Conservation (phyloP, 257 asterid species). For the Solanum sejunctum region DNA sequence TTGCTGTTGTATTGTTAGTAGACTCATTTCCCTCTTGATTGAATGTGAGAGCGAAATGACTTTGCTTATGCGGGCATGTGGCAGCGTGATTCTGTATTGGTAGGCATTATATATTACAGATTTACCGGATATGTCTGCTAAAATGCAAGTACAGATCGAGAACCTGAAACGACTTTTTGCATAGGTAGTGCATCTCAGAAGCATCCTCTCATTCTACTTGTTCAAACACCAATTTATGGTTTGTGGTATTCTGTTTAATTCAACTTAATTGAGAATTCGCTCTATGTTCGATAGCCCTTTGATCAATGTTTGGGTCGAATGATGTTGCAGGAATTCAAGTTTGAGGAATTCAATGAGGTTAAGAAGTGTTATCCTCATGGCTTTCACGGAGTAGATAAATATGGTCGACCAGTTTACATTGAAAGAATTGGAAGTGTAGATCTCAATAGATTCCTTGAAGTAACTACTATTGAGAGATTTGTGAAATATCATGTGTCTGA, state of each 20-base stretch:
- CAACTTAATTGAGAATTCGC: not conserved
- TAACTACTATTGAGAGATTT: constrained; percentile 49
- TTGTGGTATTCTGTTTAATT: not conserved
- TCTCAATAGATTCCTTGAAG: constrained; percentile 31
- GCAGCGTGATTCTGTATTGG: not conserved
- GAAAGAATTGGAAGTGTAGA: constrained; percentile 62
- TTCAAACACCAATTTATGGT: not conserved
- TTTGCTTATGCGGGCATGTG: not conserved
- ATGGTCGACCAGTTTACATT: constrained; percentile 65
- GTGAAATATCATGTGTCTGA: constrained; percentile 56
- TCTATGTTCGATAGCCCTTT: not conserved
- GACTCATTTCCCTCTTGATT: not conserved
- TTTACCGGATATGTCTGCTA: not conserved
- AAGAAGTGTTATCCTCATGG: constrained; percentile 70
- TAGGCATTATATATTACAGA: not conserved
- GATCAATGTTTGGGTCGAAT: not conserved
- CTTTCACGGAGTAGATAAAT: constrained; percentile 63
- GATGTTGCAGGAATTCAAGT: constrained; percentile 45
- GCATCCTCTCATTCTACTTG: not conserved
- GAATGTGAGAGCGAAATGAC: not conserved
- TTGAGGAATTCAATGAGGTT: constrained; percentile 41
- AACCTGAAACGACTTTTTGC: not conserved
- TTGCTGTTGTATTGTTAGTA: not conserved
- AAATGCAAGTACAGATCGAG: not conserved
- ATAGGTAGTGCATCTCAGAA: not conserved